A percentile compares a stretch with the other conserved stretches of the same genome.
Evolutionary conservation across 768 basidiomycete genomes (phyloP).

Genomic region (Rhizopogon vesiculosus): DNA sequence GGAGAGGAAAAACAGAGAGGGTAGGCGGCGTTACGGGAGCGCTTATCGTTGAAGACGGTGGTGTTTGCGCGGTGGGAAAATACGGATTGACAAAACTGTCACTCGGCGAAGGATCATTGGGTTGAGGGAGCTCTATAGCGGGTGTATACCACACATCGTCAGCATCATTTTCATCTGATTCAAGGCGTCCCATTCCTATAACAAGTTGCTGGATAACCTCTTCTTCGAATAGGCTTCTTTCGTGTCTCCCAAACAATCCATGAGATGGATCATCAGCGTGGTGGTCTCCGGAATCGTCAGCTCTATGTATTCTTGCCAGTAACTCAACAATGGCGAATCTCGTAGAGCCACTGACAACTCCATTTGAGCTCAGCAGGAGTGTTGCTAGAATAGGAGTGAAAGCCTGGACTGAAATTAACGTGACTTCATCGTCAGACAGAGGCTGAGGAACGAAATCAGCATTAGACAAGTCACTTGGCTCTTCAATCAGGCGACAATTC

Average conservation of each 20-base stretch:
- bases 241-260: conserved; percentile 48
- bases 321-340: conserved; percentile 76
- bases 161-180: conserved; percentile 35
- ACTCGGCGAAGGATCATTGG: not conserved
- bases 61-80: conserved; percentile 39
- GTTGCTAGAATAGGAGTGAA: conserved; percentile 93
- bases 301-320: conserved; percentile 61
- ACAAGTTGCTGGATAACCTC: conserved; percentile 86
- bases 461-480: conserved; percentile 21
- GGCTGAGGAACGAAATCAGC: conserved; percentile 9
- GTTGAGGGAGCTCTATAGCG: conserved; percentile 21
- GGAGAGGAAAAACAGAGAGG: conserved; percentile 3
- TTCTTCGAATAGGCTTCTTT: conserved; percentile 66
- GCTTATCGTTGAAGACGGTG: conserved; percentile 17
- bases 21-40: conserved; percentile 17
- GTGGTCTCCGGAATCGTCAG: conserved; percentile 39
- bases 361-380: conserved; percentile 77
- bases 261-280: conserved; percentile 27
- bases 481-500: conserved; percentile 66
- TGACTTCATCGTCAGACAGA: conserved; percentile 19
- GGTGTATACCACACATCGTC: conserved; percentile 28
- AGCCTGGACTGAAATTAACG: conserved; percentile 68
- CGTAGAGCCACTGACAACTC: conserved; percentile 65
- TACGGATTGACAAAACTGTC: conserved; percentile 40
- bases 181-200: conserved; percentile 82